Conservation (phyloP, 352 stramenopile genomes). For the Globisporangium perplexum region DNA sequence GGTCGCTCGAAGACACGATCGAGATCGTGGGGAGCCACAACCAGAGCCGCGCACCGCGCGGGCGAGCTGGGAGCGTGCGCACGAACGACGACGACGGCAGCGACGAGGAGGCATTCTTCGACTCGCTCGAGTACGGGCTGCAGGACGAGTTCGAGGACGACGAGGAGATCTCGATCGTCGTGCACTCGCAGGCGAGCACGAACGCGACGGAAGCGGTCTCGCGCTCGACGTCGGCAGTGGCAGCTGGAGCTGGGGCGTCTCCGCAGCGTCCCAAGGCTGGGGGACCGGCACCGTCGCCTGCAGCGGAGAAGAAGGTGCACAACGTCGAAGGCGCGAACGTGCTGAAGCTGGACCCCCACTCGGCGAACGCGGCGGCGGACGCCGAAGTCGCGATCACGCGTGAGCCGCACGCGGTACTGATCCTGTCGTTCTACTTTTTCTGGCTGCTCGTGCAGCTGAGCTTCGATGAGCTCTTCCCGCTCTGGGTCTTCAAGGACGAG, state of each 20-base stretch:
- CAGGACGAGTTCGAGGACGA: slow-evolving; percentile 55
- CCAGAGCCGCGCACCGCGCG: slow-evolving; percentile 13
- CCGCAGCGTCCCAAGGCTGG: slow-evolving; percentile 6
- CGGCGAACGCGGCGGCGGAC: slow-evolving; percentile 5
- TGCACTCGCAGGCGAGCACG: slow-evolving; percentile 47
- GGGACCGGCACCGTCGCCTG: slow-evolving; percentile 2
- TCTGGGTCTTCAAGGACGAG: slow-evolving; percentile 79
- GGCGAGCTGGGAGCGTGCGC: slow-evolving; percentile 25
- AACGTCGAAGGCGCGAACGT: slow-evolving; percentile 21
- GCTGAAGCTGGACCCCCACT: slow-evolving; percentile 11
- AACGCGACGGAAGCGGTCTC: slow-evolving; percentile 37
- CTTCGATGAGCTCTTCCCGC: slow-evolving; percentile 74
- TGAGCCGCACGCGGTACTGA: slow-evolving; percentile 59
- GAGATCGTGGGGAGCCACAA: slow-evolving; percentile 43
- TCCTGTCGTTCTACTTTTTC: slow-evolving; percentile 64
- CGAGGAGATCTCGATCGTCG: slow-evolving; percentile 62
- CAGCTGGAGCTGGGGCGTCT: neutral
- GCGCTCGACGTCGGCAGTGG: slow-evolving; percentile 2
- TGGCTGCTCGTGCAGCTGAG: slow-evolving; percentile 68
- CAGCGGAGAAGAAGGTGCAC: slow-evolving; percentile 10
- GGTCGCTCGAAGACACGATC: slow-evolving; percentile 61
- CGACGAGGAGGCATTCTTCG: slow-evolving; percentile 81
- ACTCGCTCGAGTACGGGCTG: slow-evolving; percentile 74
- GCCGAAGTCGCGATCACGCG: slow-evolving; percentile 55
- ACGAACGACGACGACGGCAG: slow-evolving; percentile 42